These are phyloP conservation scores for Modicella reniformis DNA, from an alignment of 371 early-diverging fungal species.

Conservation along the genomic window DNA sequence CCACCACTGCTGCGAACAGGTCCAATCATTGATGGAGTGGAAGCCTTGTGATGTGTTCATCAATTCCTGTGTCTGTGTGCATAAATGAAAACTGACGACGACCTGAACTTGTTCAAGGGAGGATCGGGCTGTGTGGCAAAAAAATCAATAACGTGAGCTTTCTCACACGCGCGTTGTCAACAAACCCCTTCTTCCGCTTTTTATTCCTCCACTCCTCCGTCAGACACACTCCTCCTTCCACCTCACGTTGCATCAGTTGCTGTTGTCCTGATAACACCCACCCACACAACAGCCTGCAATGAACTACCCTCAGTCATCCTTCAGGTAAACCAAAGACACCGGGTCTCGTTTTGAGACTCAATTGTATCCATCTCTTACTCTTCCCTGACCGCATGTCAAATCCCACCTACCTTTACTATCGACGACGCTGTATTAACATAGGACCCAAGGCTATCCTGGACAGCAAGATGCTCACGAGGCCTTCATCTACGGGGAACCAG, in stretches of 20 bases:
- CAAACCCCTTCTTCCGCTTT: not conserved
- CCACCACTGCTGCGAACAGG: too few relatives aligned
- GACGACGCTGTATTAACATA: not conserved
- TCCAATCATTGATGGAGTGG: too few relatives aligned
- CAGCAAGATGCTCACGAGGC: not conserved
- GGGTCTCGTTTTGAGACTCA: too few relatives aligned
- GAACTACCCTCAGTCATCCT: constrained; percentile 21
- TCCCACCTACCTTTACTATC: too few relatives aligned
- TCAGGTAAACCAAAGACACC: constrained; percentile 9
- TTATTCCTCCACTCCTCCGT: not conserved
- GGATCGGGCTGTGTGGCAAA: not conserved
- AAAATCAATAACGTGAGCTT: too few relatives aligned
- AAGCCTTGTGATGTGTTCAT: too few relatives aligned
- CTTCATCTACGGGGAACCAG: not conserved
- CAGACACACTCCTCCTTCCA: not conserved
- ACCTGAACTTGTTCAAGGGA: not conserved
- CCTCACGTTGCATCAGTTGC: not conserved
- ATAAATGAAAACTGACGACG: not conserved
- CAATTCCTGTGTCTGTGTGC: too few relatives aligned
- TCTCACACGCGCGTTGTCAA: too few relatives aligned
- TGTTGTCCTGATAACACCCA: not conserved
- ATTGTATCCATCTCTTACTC: too few relatives aligned
- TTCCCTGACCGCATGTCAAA: too few relatives aligned
- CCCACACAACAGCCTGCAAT: constrained; percentile 3
- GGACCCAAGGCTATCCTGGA: not conserved